Base-by-base conservation (phyloP, 129 eudicot genomes). In the Chrysanthemum makinoi region DNA sequence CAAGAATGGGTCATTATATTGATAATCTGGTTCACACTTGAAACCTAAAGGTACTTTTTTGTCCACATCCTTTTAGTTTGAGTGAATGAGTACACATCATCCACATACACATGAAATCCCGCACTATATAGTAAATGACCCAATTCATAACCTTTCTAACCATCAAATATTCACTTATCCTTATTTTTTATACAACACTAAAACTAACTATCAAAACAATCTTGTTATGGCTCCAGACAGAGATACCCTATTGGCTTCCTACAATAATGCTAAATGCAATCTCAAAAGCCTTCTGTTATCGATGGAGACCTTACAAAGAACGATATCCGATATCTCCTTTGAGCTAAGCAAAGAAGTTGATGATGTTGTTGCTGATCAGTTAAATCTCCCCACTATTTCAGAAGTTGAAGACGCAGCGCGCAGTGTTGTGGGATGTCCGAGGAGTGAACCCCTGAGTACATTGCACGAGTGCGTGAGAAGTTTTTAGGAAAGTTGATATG, bases 371-470 rank as follows among this genome's bases (percentile, higher is more conserved):
- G 62, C 62, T 61, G 65, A 68, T 17, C 24, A 55, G 6, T 62
- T 62, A 24, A 77, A 52, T 14, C 90, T 89, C 16, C 85, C 95
- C 0, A 71, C 92, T 0, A 83, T 89, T 18, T 83, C 96, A 13
- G 98, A 94, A 75, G 88, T 89, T 4, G 98, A 89, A 72, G 87
- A 88, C 8, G 99, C 97, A 1, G 79, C 90, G 99, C 62, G 99
- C n/a, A 95, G 85, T 95, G 99, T 65, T 95, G 99, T 69, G 97
- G 99, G 46, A 72, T 94, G 91, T 63, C 65, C 14, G 99, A 94
- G 80, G 99, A 94, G 83, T 94, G 93, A 75, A 90, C 99, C 0
- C 89, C 86, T 0, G 87, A 82, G 77, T 94, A 94, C 75, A 85
- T 94, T 47, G 76, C 75, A 6, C 63, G 77, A n/a, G 80, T 90